These are phyloP conservation scores for Tricholoma sp. DNA, from an alignment of 768 basidiomycete species.

Conservation along the genomic window DNA sequence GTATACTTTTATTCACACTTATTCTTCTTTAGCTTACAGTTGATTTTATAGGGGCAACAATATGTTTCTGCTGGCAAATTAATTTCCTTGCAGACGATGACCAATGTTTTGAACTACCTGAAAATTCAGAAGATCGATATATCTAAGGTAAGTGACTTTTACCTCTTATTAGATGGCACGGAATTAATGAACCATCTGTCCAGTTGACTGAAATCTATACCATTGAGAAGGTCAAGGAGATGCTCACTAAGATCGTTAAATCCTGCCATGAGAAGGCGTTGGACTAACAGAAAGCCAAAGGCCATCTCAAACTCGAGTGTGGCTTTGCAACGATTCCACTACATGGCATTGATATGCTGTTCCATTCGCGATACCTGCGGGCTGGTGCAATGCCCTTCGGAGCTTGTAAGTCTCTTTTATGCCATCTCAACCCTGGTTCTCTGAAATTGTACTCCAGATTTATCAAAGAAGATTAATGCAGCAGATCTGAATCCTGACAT, in stretches of 20 bases:
- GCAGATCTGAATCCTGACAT: constrained; percentile 90
- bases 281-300: constrained; percentile 75
- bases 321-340: constrained; percentile 95
- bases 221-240: too few relatives aligned
- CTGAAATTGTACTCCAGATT: constrained; percentile 42
- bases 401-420: constrained; percentile 65
- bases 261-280: constrained; percentile 71
- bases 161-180: constrained; percentile 4
- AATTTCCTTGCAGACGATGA: too few relatives aligned
- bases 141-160: constrained; percentile 48
- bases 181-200: not conserved
- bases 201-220: too few relatives aligned
- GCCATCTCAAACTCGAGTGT: constrained; percentile 91
- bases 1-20: not conserved
- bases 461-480: constrained; percentile 97
- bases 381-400: constrained; percentile 97
- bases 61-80: constrained; percentile 99
- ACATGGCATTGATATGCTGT: constrained; percentile 96
- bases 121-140: too few relatives aligned
- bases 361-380: too few relatives aligned
- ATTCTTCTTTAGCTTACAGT: constrained; percentile 3
- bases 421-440: not conserved
- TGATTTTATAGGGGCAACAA: too few relatives aligned
- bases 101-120: too few relatives aligned
- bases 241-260: constrained; percentile 88